Evolutionary conservation across 2,329 filamentous ascomycete genomes (phyloP), one percentile per base, ranked within the genome.

Genomic region (Ascosphaera apis): DNA sequence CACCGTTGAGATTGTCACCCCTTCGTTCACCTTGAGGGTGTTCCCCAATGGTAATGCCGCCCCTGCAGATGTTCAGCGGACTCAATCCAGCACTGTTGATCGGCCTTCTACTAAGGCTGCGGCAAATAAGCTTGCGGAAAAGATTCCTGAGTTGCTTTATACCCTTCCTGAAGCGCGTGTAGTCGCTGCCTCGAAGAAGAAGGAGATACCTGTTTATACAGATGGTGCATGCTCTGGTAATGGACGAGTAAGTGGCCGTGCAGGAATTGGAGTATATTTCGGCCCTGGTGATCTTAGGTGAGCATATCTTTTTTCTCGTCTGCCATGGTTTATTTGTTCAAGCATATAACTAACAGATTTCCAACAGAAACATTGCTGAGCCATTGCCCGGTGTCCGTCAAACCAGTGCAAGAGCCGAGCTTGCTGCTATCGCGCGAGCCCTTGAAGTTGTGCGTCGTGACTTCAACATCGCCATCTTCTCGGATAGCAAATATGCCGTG

Each of bases 371-470:
- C 46, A 48, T 84, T 15, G 75, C 75, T 8, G 79, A 83, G 52
- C 67, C 69, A 1, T 65, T 88, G 3, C 50, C 58, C 16, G 78
- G 78, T 36, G 56, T 66, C 3, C 58, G 61, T 11, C 83, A 91
- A 54, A 91, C 83, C 1, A 92, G 91, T 51, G 78, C 91, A 52
- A 75, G 83, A 7, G 82, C 81, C 15, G 82, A 91, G 56, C 64
- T 91, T 36, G 79, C 76, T 21, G 83, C 79, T 11, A 72, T 91
- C 40, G 60, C 76, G 25, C 73, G 81, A 37, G 80, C 82, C 0
- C 61, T 91, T 13, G 68, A 91, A 47, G 62, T 71, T 19, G 67
- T 71, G 3, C 70, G 75, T 0, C 51, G 63, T 15, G 58, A 69
- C 31, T 62, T 73, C 41, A 58, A 67, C 37, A 63, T 82, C n/a